A percentile compares a stretch with the other conserved stretches of the same genome.
phyloP scores from a whole-genome alignment of 2,329 filamentous ascomycete species.

The Colletotrichum sp. region DNA sequence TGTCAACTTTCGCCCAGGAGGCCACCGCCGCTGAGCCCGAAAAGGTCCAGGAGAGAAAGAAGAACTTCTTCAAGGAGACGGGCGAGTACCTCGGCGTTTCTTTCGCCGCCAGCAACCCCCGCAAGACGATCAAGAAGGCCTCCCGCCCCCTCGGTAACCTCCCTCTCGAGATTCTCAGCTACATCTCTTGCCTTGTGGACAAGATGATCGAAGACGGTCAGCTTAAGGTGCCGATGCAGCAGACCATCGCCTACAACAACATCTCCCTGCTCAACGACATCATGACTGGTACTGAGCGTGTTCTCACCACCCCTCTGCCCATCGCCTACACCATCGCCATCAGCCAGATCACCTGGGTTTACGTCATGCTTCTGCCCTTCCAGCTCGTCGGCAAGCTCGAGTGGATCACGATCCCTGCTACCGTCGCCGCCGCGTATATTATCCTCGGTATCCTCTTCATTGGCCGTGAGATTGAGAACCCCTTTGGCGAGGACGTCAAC shows the following conservation, averaged over 20 bases:
- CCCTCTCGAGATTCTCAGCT: constrained; percentile 80
- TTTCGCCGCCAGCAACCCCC: constrained; percentile 79
- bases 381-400: constrained; percentile 69
- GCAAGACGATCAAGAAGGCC: constrained; percentile 76
- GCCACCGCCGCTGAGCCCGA: constrained; percentile 45
- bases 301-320: constrained; percentile 82
- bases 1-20: constrained; percentile 74
- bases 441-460: constrained; percentile 79
- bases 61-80: constrained; percentile 63
- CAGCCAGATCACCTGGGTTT: constrained; percentile 85
- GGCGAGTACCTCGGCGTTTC: constrained; percentile 79
- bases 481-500: constrained; percentile 84
- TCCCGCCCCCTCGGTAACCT: constrained; percentile 78
- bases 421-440: constrained; percentile 76
- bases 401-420: constrained; percentile 82
- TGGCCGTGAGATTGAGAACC: constrained; percentile 83
- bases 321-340: constrained; percentile 86
- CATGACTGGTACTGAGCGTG: constrained; percentile 74
- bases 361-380: constrained; percentile 81
- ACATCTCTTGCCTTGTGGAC: constrained; percentile 72
- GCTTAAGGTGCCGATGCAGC: constrained; percentile 61
- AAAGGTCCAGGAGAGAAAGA: constrained; percentile 38
- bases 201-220: constrained; percentile 60
- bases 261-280: constrained; percentile 73
- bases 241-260: constrained; percentile 64